These are phyloP conservation scores for Coemansia sp. DNA, from an alignment of 192 early-diverging fungal genomes.

Conservation along the genomic window DNA sequence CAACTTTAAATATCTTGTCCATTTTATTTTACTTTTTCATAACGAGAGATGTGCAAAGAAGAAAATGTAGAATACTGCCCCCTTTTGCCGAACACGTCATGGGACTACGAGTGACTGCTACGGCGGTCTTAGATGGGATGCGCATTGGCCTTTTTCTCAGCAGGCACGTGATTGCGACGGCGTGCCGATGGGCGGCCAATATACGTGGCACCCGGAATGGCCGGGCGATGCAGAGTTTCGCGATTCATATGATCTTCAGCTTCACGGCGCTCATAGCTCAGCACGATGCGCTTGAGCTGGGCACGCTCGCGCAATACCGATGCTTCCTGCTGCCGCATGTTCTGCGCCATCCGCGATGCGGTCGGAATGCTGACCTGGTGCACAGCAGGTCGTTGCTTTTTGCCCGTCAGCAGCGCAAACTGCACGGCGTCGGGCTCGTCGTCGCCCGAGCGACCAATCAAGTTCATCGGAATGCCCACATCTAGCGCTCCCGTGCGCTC, in stretches of 20 bases:
- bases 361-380: constrained; percentile 46
- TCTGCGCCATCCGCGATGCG: constrained; percentile 78
- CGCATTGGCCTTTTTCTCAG: not conserved
- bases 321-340: constrained; percentile 80
- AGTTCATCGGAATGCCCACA: constrained; percentile 81
- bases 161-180: constrained; percentile 5
- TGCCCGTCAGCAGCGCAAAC: constrained; percentile 51
- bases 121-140: constrained; percentile 15
- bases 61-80: not conserved
- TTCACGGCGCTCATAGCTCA: constrained; percentile 75
- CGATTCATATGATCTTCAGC: constrained; percentile 32
- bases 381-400: constrained; percentile 40
- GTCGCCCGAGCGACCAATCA: constrained; percentile 38
- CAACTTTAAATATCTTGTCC: constrained; percentile 42
- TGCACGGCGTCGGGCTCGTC: constrained; percentile 21
- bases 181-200: constrained; percentile 19
- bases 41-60: not conserved
- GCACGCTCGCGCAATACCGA: constrained; percentile 84
- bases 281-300: constrained; percentile 87
- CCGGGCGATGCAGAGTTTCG: constrained; percentile 9
- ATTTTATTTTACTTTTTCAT: not conserved
- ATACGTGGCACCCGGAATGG: constrained; percentile 34
- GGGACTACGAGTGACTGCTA: too few species aligned
- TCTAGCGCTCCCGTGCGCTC: constrained; percentile 69
- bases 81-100: not conserved